Percentiles rank a stretch among this genome's conserved stretches.
Conservation (phyloP, 306 rosid genomes). For the Cercis canadensis region DNA sequence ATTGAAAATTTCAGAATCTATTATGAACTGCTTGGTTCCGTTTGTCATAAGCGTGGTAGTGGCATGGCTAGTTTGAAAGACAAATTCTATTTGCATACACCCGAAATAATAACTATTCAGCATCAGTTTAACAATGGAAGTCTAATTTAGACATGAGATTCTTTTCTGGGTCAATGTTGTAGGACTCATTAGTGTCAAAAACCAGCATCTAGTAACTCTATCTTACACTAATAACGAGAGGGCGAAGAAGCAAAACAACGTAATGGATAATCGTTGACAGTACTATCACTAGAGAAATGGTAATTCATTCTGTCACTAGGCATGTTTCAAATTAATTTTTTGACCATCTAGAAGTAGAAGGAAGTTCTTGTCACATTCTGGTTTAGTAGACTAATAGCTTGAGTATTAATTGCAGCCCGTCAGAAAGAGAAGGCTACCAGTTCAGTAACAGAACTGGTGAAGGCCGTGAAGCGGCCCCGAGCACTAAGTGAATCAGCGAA, state of each 20-base stretch:
- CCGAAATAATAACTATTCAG: neutral
- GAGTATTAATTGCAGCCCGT: constrained; percentile 67
- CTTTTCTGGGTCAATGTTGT: neutral
- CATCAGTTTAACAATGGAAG: constrained; percentile 9
- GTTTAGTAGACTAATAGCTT: constrained; percentile 27
- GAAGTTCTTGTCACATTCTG: neutral
- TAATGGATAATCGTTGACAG: neutral
- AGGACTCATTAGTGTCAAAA: neutral
- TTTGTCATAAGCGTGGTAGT: neutral
- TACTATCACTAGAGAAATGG: neutral
- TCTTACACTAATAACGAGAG: neutral
- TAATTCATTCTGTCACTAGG: neutral
- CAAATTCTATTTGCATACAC: neutral
- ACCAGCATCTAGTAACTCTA: neutral
- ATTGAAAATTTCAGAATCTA: neutral
- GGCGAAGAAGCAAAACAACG: constrained; percentile 5
- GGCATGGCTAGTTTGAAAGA: neutral
- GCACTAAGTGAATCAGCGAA: constrained; percentile 80
- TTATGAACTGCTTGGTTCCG: neutral
- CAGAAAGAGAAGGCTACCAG: constrained; percentile 80
- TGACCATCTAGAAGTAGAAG: neutral
- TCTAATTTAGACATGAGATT: constrained; percentile 11
- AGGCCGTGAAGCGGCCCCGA: constrained; percentile 86
- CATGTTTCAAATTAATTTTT: constrained; percentile 5
- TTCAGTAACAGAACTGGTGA: constrained; percentile 72